Percentiles rank a stretch among this genome's conserved stretches.
phyloP scores from a whole-genome alignment of 1,139 yeast species.

The Yamadazyma atmosphaerica region DNA sequence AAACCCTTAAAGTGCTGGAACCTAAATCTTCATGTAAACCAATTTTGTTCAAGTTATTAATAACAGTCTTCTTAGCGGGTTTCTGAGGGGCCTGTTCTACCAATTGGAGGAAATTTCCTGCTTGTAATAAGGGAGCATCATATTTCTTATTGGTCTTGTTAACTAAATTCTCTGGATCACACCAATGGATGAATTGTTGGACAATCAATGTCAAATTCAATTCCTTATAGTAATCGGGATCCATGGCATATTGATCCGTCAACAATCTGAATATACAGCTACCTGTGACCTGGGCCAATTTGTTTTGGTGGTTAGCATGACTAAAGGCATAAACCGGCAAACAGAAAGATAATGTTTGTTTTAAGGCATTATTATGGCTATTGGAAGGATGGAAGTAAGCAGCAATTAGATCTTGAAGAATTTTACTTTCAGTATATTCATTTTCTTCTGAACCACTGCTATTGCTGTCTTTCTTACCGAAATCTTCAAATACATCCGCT shows the following conservation, averaged over 20 bases:
- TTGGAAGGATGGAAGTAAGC: conserved; percentile 75
- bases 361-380: conserved; percentile 60
- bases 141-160: conserved; percentile 22
- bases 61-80: conserved; percentile 54
- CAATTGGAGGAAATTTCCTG: conserved; percentile 53
- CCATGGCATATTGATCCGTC: conserved; percentile 26
- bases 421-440: conserved; percentile 40
- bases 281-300: conserved; percentile 63
- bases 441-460: conserved; percentile 10
- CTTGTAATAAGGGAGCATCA: conserved; percentile 52
- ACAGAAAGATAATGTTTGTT: conserved; percentile 85
- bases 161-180: conserved; percentile 75
- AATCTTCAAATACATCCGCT: conserved; percentile 60
- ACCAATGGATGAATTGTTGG: conserved; percentile 82
- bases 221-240: conserved; percentile 6
- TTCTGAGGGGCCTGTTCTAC: conserved; percentile 54
- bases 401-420: conserved; percentile 42
- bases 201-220: conserved; percentile 50
- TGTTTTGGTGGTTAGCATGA: conserved; percentile 68
- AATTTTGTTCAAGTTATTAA: conserved; percentile 54
- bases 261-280: conserved; percentile 66
- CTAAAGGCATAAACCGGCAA: conserved; percentile 89
- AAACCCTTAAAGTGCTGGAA: conserved; percentile 30
- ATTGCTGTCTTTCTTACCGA: conserved; percentile 8
- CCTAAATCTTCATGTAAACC: conserved; percentile 31